Percentiles rank a stretch among this genome's conserved stretches.
Conservation (phyloP, 345 rosid genomes). For the Pugionium dolabratum region DNA sequence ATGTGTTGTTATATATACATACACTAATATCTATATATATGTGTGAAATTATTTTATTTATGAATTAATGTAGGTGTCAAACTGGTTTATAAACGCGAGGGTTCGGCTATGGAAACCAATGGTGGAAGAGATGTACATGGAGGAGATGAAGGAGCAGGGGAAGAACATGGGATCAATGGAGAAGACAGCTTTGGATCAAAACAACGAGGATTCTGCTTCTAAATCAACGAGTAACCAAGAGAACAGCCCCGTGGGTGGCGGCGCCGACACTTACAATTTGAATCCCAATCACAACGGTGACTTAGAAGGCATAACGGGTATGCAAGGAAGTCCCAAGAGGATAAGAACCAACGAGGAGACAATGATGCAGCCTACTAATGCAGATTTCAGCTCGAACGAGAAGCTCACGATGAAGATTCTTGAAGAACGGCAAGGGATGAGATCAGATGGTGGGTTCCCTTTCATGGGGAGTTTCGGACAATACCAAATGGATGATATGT, state of each 20-base stretch:
- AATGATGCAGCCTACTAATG: slow-evolving; percentile 52
- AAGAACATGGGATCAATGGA: slow-evolving; percentile 60
- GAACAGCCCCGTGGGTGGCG: slow-evolving; percentile 45
- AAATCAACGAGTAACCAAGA: slow-evolving; percentile 58
- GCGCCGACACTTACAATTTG: slow-evolving; percentile 50
- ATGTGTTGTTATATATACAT: too few relatives aligned
- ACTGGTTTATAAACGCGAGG: slow-evolving; percentile 98
- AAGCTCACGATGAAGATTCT: slow-evolving; percentile 60
- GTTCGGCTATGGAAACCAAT: slow-evolving; percentile 99
- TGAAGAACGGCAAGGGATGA: slow-evolving; percentile 52
- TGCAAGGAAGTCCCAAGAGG: slow-evolving; percentile 81
- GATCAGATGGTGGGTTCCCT: slow-evolving; percentile 67
- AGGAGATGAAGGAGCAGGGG: slow-evolving; percentile 83
- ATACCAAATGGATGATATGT: slow-evolving; percentile 83
- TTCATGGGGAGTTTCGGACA: slow-evolving; percentile 89
- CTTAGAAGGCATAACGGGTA: slow-evolving; percentile 59
- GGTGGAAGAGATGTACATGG: slow-evolving; percentile 98
- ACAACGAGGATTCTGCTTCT: slow-evolving; percentile 60
- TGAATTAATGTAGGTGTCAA: slow-evolving; percentile 65
- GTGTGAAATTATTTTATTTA: not conserved
- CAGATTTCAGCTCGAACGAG: slow-evolving; percentile 43
- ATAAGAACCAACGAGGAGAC: slow-evolving; percentile 56
- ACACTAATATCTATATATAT: too few relatives aligned
- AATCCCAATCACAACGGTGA: slow-evolving; percentile 65
- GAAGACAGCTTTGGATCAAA: slow-evolving; percentile 60